Percentiles rank a stretch among this genome's conserved stretches.
Evolutionary conservation across 768 basidiomycete genomes (phyloP).

Genomic region (Candolleomyces aberdarensis): DNA sequence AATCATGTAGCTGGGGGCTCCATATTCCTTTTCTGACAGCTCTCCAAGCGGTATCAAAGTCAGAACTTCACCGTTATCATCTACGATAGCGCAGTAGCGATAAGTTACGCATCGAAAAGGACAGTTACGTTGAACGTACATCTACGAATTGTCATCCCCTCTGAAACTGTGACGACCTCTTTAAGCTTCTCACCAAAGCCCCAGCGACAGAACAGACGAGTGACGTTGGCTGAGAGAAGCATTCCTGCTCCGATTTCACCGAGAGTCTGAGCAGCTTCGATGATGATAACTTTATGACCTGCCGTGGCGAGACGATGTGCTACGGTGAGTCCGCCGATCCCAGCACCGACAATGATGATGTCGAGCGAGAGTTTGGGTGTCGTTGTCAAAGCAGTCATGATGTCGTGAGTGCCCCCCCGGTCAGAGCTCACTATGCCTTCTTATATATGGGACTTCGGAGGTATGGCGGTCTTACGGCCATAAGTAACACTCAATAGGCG

Average conservation of each 20-base stretch:
- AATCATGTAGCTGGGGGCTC: constrained; percentile 31
- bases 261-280: constrained; percentile 37
- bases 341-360: constrained; percentile 47
- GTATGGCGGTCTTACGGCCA: no score
- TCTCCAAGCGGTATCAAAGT: constrained; percentile 26
- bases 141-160: constrained; percentile 36
- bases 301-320: constrained; percentile 43
- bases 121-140: constrained; percentile 25
- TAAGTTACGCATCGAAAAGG: neutral
- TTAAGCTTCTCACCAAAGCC: constrained; percentile 42
- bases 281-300: constrained; percentile 46
- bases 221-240: constrained; percentile 39
- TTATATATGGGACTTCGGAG: no score
- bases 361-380: constrained; percentile 9
- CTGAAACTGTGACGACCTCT: constrained; percentile 34
- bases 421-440: no score
- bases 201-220: constrained; percentile 48
- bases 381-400: neutral
- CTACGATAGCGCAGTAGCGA: constrained; percentile 11
- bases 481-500: no score
- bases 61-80: constrained; percentile 26
- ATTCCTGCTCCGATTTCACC: constrained; percentile 53
- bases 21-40: constrained; percentile 24
- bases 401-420: no score
- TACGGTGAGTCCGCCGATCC: constrained; percentile 46